phyloP scores from a whole-genome alignment of 73 alveolate species.

The Stentor roeselii region DNA sequence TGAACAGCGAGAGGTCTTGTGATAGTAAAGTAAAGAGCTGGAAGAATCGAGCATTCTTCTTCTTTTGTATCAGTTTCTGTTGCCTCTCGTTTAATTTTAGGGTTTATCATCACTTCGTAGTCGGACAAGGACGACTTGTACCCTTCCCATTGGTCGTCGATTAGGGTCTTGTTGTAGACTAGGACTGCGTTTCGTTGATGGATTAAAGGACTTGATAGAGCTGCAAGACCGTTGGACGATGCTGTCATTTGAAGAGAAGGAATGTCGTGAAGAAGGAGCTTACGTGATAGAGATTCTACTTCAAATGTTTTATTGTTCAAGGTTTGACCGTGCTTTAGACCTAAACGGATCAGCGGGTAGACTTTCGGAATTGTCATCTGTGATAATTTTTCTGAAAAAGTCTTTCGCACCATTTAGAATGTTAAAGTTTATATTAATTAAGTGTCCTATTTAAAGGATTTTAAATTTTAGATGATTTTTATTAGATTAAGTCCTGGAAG shows the following conservation, averaged over 20 bases:
- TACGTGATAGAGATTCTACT: too few species aligned
- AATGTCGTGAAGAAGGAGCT: too few species aligned
- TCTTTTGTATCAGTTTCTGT: not conserved
- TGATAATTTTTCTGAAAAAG: too few species aligned
- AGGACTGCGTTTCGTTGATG: not conserved
- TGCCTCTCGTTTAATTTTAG: not conserved
- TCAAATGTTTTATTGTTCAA: too few species aligned
- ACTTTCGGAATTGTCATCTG: too few species aligned
- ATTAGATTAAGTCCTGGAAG: too few species aligned
- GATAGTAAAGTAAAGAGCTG: not conserved
- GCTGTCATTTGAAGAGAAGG: not conserved
- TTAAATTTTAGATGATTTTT: too few species aligned
- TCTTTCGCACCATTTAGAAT: too few species aligned
- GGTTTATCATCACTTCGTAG: not conserved
- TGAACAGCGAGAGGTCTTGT: not conserved
- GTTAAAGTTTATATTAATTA: too few species aligned
- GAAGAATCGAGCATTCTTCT: not conserved
- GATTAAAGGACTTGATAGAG: not conserved
- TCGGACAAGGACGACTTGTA: not conserved
- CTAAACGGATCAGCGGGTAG: too few species aligned
- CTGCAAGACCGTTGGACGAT: not conserved
- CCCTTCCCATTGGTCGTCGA: not conserved
- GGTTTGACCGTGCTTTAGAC: too few species aligned
- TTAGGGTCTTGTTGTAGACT: not conserved
- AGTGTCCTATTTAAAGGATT: too few species aligned